Evolutionary conservation across 768 basidiomycete genomes (phyloP).

Genomic region (Tephrocybe rancida): DNA sequence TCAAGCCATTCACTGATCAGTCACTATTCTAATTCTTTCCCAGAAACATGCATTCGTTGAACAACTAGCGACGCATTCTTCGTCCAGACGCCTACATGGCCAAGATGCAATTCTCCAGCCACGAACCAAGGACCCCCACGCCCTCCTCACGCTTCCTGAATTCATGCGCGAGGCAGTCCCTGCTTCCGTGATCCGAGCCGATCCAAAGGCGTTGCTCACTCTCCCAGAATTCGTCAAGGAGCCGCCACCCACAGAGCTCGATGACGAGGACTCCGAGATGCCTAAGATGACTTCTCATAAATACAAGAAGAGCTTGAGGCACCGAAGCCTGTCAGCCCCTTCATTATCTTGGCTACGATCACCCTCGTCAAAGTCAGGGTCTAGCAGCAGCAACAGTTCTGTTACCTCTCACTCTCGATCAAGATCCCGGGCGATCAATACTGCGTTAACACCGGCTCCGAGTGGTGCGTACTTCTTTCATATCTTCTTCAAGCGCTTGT

Average conservation of each 20-base stretch:
- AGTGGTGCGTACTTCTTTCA: conserved; percentile 17
- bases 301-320: conserved; percentile 35
- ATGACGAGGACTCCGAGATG: conserved; percentile 11
- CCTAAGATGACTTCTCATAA: conserved; percentile 18
- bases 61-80: conserved; percentile 69
- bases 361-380: conserved; percentile 28
- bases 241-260: conserved; percentile 34
- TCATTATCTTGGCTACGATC: conserved; percentile 59
- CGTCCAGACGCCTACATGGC: conserved; percentile 70
- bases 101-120: conserved; percentile 73
- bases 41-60: conserved; percentile 80
- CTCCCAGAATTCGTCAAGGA: conserved; percentile 65
- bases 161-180: conserved; percentile 62
- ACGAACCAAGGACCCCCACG: conserved; percentile 49
- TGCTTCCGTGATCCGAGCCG: conserved; percentile 31
- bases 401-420: conserved; percentile 19
- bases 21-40: conserved; percentile 11
- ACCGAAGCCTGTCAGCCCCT: conserved; percentile 62
- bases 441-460: conserved; percentile 11
- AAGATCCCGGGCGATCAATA: conserved; percentile 17
- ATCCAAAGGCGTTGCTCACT: conserved; percentile 52
- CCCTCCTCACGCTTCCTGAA: conserved; percentile 59
- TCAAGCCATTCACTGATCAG: neutral
- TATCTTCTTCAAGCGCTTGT: neutral
- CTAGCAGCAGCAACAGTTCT: conserved; percentile 6